These are phyloP conservation scores for Lecanicillium sp. DNA, from an alignment of 2,329 filamentous ascomycete genomes.

Conservation along the genomic window DNA sequence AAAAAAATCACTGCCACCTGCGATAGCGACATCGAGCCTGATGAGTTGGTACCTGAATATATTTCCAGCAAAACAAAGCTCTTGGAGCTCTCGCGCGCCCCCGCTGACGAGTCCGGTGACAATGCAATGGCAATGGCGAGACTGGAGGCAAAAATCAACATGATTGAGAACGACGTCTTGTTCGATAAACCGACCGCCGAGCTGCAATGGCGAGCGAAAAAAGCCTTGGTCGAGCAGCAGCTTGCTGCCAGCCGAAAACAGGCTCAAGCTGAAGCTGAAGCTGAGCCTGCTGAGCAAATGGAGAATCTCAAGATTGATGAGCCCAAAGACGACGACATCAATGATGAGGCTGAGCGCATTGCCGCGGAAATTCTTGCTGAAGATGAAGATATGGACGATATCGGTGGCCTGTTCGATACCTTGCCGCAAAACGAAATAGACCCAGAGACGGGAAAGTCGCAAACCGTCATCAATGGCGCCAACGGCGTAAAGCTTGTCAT, in stretches of 20 bases:
- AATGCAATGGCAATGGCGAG: slow-evolving; percentile 51
- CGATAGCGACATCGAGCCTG: slow-evolving; percentile 67
- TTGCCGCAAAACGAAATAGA: slow-evolving; percentile 57
- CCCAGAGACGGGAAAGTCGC: slow-evolving; percentile 50
- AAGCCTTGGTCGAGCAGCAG: slow-evolving; percentile 56
- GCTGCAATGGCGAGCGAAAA: slow-evolving; percentile 56
- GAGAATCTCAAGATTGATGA: slow-evolving; percentile 19
- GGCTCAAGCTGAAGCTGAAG: slow-evolving; percentile 20
- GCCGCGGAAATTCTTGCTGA: slow-evolving; percentile 54
- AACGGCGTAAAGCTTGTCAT: slow-evolving; percentile 55
- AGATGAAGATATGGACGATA: slow-evolving; percentile 49
- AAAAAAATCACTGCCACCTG: slow-evolving; percentile 46
- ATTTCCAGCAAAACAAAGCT: slow-evolving; percentile 65
- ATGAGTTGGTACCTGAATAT: slow-evolving; percentile 70
- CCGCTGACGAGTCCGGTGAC: slow-evolving; percentile 22
- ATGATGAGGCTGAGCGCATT: slow-evolving; percentile 51
- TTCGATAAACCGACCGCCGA: slow-evolving; percentile 65
- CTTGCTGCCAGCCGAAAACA: slow-evolving; percentile 44
- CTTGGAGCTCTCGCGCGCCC: slow-evolving; percentile 41
- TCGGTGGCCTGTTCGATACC: slow-evolving; percentile 48
- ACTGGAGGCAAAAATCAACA: slow-evolving; percentile 65
- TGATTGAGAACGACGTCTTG: slow-evolving; percentile 71
- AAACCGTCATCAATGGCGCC: slow-evolving; percentile 46
- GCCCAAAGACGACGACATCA: slow-evolving; percentile 41
- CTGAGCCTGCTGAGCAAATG: slow-evolving; percentile 13